Percentiles rank a stretch among this genome's conserved stretches.
These are phyloP conservation scores for Salvia rosmarinus DNA, from an alignment of 257 asterid genomes.

Conservation along the genomic window DNA sequence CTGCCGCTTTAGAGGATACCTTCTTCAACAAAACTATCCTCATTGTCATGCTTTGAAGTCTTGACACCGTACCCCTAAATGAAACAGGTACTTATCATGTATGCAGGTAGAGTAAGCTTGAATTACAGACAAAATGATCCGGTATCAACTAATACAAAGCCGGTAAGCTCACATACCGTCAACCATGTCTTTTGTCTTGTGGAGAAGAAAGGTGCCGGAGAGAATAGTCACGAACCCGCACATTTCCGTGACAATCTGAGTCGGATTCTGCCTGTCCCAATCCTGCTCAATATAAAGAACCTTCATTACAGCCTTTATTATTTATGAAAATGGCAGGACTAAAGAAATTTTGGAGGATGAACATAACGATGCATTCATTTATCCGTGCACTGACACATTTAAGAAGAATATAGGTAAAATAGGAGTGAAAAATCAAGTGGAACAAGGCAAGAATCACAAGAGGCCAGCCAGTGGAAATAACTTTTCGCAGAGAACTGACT, in stretches of 20 bases:
- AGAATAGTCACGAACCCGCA: constrained; percentile 97
- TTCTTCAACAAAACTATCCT: constrained; percentile 74
- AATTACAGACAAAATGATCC: not conserved
- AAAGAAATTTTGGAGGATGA: not conserved
- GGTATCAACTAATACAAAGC: not conserved
- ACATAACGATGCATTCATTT: not conserved
- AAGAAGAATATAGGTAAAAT: not conserved
- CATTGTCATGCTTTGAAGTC: constrained; percentile 61
- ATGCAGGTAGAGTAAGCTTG: not conserved
- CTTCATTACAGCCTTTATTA: not conserved
- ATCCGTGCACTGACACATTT: not conserved
- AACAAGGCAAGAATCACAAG: not conserved
- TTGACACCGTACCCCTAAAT: constrained; percentile 49
- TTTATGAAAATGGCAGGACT: not conserved
- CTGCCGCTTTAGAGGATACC: constrained; percentile 77
- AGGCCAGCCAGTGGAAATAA: not conserved
- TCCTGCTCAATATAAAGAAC: constrained; percentile 53
- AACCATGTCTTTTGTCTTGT: constrained; percentile 97
- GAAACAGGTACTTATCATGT: not conserved
- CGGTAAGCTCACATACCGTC: constrained; percentile 59
- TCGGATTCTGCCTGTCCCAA: constrained; percentile 94
- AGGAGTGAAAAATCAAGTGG: not conserved
- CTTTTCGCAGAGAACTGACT: not conserved
- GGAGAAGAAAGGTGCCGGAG: constrained; percentile 96
- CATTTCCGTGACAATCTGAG: constrained; percentile 92